phyloP scores from a whole-genome alignment of 345 rosid genomes.

The Pistacia atlantica region DNA sequence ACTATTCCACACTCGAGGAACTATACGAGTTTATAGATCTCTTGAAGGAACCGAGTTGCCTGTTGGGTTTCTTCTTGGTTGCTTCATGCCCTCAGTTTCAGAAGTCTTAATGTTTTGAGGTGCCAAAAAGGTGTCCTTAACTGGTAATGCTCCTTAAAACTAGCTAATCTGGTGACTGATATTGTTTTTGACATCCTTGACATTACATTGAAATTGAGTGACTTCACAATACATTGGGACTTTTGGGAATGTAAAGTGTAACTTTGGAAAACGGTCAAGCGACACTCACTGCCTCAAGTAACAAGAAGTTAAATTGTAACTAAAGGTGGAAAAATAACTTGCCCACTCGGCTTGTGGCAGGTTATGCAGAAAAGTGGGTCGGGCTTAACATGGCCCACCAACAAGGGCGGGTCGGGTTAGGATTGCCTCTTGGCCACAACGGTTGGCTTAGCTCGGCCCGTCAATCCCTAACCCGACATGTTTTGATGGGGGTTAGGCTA shows the following conservation, averaged over 20 bases:
- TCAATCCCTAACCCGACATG: no score
- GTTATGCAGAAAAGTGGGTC: no score
- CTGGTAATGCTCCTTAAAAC: not conserved
- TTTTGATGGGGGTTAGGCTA: no score
- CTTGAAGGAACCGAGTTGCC: not conserved
- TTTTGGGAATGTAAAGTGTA: not conserved
- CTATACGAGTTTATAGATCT: no score
- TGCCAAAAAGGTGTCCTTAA: not conserved
- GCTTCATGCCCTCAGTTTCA: not conserved
- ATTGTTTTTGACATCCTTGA: not conserved
- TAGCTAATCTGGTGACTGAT: not conserved
- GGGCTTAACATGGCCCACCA: no score
- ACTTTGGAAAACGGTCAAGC: no score
- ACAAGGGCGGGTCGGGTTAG: no score
- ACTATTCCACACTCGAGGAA: no score
- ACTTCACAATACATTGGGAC: not conserved
- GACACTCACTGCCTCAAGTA: not conserved
- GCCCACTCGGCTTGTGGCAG: no score
- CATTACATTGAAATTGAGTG: not conserved
- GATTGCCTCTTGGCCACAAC: no score
- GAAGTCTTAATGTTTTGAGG: not conserved
- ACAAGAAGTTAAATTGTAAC: not conserved
- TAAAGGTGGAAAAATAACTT: no score
- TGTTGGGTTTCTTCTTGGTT: not conserved
- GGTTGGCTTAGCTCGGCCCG: no score